Base-by-base conservation (phyloP, 306 rosid genomes). In the Notholithocarpus densiflorus region DNA sequence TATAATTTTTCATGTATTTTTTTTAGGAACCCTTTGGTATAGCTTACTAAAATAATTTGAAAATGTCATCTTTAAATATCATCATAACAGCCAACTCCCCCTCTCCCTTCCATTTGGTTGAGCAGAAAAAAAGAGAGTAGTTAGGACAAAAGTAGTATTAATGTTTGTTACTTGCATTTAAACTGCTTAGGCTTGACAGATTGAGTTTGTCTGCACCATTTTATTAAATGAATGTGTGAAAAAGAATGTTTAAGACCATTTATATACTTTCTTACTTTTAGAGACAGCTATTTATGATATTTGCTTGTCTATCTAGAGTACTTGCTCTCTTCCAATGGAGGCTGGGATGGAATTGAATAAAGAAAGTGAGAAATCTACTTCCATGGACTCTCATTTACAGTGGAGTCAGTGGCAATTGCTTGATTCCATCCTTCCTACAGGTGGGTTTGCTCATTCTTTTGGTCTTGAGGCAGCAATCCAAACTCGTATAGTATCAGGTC, bases 381-480 rank as follows among this genome's bases (percentile, higher is more conserved):
- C 18, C 54, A 43, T 79, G 57, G 87, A 78, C 77, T 80, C 89
- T 70, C 57, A 62, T 83, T 77, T 75, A 23, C 92, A 89, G 55
- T 88, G 93, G 95, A 90, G 85, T 80, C 86, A 92, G 65, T 94
- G 97, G 97, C 97, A 92, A 79, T 75, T 89, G 56, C 85, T 92
- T 8, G 94, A 94, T 84, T 94, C 97, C 31, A 84, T 90, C 85
- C 92, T 92, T 51, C 98, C 97, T 4, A 90, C 98, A 0, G 98
- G 98, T 32, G 98, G 98, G 48, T 94, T 94, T 45, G 97, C 97
- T 64, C 97, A 92, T 79, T 92, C 97, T 27, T 84, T 87, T 62
- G 93, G 97, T 77, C 96, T 91, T 32, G 97, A 92, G 84, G 96
- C 98, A 27, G 94, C 97, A 53, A 84, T 90, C 80, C 98, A 92